These are phyloP conservation scores for Ustilago bromivora DNA, from an alignment of 1,284 basidiomycete genomes.

Conservation along the genomic window DNA sequence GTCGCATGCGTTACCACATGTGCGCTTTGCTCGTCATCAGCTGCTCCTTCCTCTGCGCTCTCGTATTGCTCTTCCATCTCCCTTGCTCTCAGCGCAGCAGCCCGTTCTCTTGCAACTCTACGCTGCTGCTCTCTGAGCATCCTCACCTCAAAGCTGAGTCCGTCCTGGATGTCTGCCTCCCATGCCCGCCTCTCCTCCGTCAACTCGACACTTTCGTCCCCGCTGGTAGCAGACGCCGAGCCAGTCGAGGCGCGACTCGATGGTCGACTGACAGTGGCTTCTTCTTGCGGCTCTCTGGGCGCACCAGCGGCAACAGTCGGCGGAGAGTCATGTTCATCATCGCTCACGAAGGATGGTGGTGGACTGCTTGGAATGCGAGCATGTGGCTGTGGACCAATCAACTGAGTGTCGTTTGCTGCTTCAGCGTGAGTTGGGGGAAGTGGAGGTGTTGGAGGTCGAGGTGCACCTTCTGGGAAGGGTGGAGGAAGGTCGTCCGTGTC, in stretches of 20 bases:
- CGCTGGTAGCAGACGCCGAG: slow-evolving; percentile 27
- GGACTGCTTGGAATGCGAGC: slow-evolving; percentile 51
- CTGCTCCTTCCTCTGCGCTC: not conserved
- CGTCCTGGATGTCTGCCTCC: slow-evolving; percentile 46
- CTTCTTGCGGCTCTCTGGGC: not conserved
- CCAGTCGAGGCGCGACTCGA: slow-evolving; percentile 25
- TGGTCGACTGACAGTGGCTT: slow-evolving; percentile 2
- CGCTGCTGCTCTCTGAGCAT: slow-evolving; percentile 48
- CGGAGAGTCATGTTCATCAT: slow-evolving; percentile 33
- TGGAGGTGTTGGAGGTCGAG: slow-evolving; percentile 44
- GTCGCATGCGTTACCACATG: not conserved
- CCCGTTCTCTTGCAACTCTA: slow-evolving; percentile 46
- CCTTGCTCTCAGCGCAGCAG: slow-evolving; percentile 4
- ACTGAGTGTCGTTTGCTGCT: slow-evolving; percentile 29
- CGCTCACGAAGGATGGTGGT: slow-evolving; percentile 58
- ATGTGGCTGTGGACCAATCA: slow-evolving; percentile 45
- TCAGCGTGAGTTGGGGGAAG: slow-evolving; percentile 36
- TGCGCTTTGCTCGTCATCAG: not conserved
- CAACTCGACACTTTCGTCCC: slow-evolving; percentile 23
- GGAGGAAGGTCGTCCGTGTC: slow-evolving; percentile 56
- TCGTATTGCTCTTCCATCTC: not conserved
- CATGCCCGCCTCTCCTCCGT: slow-evolving; percentile 48
- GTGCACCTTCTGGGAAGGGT: slow-evolving; percentile 49
- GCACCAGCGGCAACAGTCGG: not conserved
- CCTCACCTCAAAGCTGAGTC: slow-evolving; percentile 45